phyloP scores from a whole-genome alignment of 2,329 filamentous ascomycete species.

The Colletotrichum nymphaeae region DNA sequence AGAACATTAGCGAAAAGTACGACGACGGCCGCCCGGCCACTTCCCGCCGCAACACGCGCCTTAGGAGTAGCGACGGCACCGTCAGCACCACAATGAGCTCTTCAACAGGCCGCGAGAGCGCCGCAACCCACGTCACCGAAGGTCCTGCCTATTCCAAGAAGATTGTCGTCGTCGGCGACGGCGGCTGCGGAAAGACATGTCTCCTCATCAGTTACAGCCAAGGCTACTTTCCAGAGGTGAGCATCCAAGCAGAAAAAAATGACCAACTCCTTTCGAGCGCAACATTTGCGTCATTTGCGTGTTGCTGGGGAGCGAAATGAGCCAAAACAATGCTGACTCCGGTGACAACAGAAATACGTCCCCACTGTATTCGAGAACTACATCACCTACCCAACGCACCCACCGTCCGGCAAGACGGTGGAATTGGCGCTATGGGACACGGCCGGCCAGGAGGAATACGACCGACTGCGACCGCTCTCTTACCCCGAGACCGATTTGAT shows the following conservation, averaged over 20 bases:
- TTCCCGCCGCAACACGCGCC: conserved; percentile 60
- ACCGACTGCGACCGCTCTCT: conserved; percentile 92
- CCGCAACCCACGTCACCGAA: conserved; percentile 87
- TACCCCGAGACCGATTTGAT: conserved; percentile 98
- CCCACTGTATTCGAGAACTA: conserved; percentile 99
- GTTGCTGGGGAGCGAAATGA: not conserved
- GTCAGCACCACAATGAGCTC: conserved; percentile 86
- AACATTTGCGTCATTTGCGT: not conserved
- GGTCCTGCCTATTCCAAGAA: conserved; percentile 97
- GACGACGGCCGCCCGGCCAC: conserved; percentile 46
- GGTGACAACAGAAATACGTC: conserved; percentile 87
- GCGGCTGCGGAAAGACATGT: conserved; percentile 98
- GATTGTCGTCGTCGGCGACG: conserved; percentile 98
- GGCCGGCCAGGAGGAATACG: conserved; percentile 98
- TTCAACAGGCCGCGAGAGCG: conserved; percentile 80
- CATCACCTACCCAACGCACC: conserved; percentile 95
- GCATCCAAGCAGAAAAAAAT: conserved; percentile 37
- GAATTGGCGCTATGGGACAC: conserved; percentile 99
- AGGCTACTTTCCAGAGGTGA: conserved; percentile 98
- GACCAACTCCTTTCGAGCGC: not conserved
- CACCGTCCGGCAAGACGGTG: conserved; percentile 89
- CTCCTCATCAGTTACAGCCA: conserved; percentile 98
- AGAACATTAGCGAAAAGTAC: conserved; percentile 53
- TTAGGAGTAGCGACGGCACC: conserved; percentile 87
- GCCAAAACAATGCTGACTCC: conserved; percentile 27